Percentiles rank a stretch among this genome's conserved stretches.
These are phyloP conservation scores for Coprinopsis marcescibilis DNA, from an alignment of 768 basidiomycete genomes.

Conservation along the genomic window DNA sequence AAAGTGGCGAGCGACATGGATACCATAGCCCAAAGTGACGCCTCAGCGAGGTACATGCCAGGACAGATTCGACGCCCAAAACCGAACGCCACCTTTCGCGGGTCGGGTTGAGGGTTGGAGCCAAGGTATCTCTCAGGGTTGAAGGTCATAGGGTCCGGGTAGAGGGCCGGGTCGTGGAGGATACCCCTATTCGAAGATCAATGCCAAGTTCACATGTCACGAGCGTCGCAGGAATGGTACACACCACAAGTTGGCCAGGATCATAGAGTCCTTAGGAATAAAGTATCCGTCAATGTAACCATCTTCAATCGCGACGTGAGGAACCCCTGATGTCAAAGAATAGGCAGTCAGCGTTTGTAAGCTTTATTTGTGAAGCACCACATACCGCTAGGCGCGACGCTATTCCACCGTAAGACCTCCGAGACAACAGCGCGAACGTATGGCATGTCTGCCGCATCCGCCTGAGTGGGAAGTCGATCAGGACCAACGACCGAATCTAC, in stretches of 20 bases:
- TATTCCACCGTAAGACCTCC: slow-evolving; percentile 46
- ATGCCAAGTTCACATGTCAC: background rate
- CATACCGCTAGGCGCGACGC: slow-evolving; percentile 38
- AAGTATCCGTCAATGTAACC: slow-evolving; percentile 36
- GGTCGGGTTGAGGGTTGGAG: slow-evolving; percentile 31
- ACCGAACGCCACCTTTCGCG: slow-evolving; percentile 38
- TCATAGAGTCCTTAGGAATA: slow-evolving; percentile 44
- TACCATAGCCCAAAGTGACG: slow-evolving; percentile 39
- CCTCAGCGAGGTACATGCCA: slow-evolving; percentile 48
- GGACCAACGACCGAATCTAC: slow-evolving; percentile 37
- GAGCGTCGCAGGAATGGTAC: slow-evolving; percentile 1
- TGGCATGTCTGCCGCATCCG: slow-evolving; percentile 40
- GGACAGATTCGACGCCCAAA: slow-evolving; percentile 43
- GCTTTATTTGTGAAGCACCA: background rate
- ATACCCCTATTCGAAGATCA: slow-evolving; percentile 37
- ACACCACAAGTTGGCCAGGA: slow-evolving; percentile 46
- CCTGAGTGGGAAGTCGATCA: slow-evolving; percentile 31
- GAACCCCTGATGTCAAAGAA: slow-evolving; percentile 9
- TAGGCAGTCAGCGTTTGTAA: background rate
- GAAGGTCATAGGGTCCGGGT: slow-evolving; percentile 45
- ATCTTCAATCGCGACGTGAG: slow-evolving; percentile 42
- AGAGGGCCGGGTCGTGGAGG: slow-evolving; percentile 42
- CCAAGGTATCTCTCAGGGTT: slow-evolving; percentile 41
- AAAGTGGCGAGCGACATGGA: slow-evolving; percentile 44
- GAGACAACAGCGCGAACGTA: slow-evolving; percentile 42